Evolutionary conservation across 2,329 filamentous ascomycete species (phyloP), one percentile per base, ranked within the genome.

Genomic region (Neopestalotiopsis clavispora): DNA sequence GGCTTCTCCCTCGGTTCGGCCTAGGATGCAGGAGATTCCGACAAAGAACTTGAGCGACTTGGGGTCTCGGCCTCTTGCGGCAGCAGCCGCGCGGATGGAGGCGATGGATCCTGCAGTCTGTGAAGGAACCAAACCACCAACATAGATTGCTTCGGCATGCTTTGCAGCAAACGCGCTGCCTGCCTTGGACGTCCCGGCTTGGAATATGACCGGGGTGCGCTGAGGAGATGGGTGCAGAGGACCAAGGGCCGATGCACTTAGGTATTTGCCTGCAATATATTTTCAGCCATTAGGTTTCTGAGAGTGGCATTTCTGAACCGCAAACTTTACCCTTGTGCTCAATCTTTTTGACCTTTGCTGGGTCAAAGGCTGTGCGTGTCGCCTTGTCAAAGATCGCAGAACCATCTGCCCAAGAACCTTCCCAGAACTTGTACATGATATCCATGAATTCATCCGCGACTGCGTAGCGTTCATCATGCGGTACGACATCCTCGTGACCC

Each of bases 101-200:
- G 67, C 68, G 57, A 75, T 72, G 28, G 59, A 69, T 23, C 65
- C 65, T 17, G 64, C 64, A 5, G 67, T 66, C 12, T 69, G 68
- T 3, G 70, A 34, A 1, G 74, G 69, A 4, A 60, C 68, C 17
- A 71, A 71, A 2, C 72, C 72, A n/a, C 70, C 72, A 9, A 74
- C 45, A 56, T 71, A 75, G 30, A 75, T 71, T 58, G 69, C 69
- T 61, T 75, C 74, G 45, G 73, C 74, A 60, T 75, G 73, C 40
- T 67, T 68, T 9, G 72, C 70, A 2, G 72, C 74, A 66, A 75
- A 75, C 2, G 70, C 67, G 1, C 68, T 70, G 4, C 73, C 73
- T 4, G 74, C 72, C 28, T 45, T 61, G 13, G 74, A 75, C 7
- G 71, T 72, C 40, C 74, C 73, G 5, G 73, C 73, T 61, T 75